Conservation (phyloP, 2,329 filamentous ascomycete genomes). For the Parafenestella ontariensis region DNA sequence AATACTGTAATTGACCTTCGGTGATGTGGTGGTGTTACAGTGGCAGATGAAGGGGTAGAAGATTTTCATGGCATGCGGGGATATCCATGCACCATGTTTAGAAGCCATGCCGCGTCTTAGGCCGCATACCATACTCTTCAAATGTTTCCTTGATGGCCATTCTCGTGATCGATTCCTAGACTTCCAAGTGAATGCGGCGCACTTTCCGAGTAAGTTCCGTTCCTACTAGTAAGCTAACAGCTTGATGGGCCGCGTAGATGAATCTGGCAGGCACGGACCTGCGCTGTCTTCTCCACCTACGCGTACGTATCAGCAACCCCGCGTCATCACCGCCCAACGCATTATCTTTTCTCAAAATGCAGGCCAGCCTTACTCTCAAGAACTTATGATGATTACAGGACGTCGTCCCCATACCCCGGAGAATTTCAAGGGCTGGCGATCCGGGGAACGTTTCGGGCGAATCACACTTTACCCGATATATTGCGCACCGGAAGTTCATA, state of each 20-base stretch:
- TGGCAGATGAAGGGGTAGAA: constrained; percentile 12
- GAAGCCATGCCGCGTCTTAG: no score
- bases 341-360: not conserved
- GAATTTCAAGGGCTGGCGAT: constrained; percentile 9
- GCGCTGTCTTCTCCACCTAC: not conserved
- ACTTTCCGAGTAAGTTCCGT: not conserved
- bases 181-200: not conserved
- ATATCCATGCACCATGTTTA: constrained; percentile 4
- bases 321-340: constrained; percentile 2
- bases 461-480: constrained; percentile 20
- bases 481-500: constrained; percentile 5
- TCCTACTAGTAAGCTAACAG: not conserved
- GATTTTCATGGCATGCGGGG: constrained; percentile 6
- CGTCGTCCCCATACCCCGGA: constrained; percentile 6
- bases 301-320: not conserved
- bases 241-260: not conserved
- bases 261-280: not conserved
- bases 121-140: constrained; percentile 19
- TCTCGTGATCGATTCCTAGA: not conserved
- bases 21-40: constrained; percentile 2
- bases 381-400: constrained; percentile 4
- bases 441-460: constrained; percentile 7
- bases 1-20: not conserved
- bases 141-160: not conserved
- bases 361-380: not conserved